A percentile compares a stretch with the other conserved stretches of the same genome.
phyloP scores from a whole-genome alignment of 2,329 filamentous ascomycete genomes.

The Rhynchosporium agropyri region DNA sequence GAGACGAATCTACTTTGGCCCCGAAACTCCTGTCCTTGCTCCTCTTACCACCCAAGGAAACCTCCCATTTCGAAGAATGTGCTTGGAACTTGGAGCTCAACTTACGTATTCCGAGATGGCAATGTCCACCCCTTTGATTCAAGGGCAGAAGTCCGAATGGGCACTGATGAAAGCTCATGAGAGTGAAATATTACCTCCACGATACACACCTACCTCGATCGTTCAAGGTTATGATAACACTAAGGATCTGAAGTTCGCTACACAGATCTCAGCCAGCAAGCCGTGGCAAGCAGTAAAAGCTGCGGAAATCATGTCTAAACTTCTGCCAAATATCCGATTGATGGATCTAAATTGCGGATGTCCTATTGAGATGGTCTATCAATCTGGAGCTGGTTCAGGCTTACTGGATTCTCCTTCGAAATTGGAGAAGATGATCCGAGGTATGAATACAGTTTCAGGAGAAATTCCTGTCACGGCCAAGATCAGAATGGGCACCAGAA shows the following conservation, averaged over 20 bases:
- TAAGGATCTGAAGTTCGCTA: conserved; percentile 85
- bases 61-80: conserved; percentile 88
- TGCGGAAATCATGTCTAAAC: conserved; percentile 75
- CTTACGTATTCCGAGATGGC: conserved; percentile 99
- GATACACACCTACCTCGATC: conserved; percentile 58
- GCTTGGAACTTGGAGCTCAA: conserved; percentile 84
- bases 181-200: conserved; percentile 74
- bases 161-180: conserved; percentile 91
- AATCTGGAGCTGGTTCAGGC: conserved; percentile 85
- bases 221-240: conserved; percentile 80
- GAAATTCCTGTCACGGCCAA: conserved; percentile 93
- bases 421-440: conserved; percentile 89
- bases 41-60: conserved; percentile 97
- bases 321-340: conserved; percentile 81
- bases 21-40: conserved; percentile 90
- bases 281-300: conserved; percentile 89
- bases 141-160: conserved; percentile 92
- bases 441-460: conserved; percentile 92
- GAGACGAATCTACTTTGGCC: conserved; percentile 87
- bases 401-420: conserved; percentile 87
- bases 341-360: conserved; percentile 98
- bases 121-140: conserved; percentile 84
- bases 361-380: conserved; percentile 91
- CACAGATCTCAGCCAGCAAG: conserved; percentile 89
- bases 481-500: conserved; percentile 87